Evolutionary conservation across 164 flowering plant species (phyloP).

Genomic region (Liriodendron chinense): DNA sequence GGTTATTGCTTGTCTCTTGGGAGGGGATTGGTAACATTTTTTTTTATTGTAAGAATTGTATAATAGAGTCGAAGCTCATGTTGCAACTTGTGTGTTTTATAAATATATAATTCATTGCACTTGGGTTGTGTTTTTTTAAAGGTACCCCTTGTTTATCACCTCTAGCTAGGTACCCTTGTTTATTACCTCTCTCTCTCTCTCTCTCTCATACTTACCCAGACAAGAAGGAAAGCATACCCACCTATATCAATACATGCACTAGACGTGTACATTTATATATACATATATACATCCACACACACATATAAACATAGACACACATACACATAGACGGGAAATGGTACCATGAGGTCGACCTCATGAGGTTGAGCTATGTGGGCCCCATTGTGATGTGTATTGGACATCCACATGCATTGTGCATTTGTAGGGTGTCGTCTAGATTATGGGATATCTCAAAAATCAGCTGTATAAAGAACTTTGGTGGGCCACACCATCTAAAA

Average conservation of each 20-base stretch:
- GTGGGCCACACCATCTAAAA: too few species aligned
- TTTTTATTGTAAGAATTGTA: neutral
- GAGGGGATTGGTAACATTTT: neutral
- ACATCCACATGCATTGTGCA: too few species aligned
- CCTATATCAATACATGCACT: neutral
- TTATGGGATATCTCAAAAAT: too few species aligned
- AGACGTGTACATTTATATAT: neutral
- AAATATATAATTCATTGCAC: neutral
- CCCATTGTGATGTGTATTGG: too few species aligned
- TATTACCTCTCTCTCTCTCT: neutral
- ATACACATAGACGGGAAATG: too few species aligned
- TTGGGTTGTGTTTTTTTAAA: neutral
- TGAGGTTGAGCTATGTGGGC: too few species aligned
- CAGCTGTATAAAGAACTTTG: too few species aligned
- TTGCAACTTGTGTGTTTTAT: neutral
- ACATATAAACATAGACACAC: neutral
- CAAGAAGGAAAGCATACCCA: neutral
- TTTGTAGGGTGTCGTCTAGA: too few species aligned
- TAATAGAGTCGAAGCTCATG: neutral
- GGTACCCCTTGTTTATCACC: neutral
- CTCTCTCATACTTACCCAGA: neutral
- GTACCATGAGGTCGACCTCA: too few species aligned
- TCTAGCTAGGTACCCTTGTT: neutral
- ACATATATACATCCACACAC: neutral
- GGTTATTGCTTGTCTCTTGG: conserved; percentile 1